Evolutionary conservation across 2,329 filamentous ascomycete species (phyloP), one percentile per base, ranked within the genome.

Genomic region (Cladosporium sp.): DNA sequence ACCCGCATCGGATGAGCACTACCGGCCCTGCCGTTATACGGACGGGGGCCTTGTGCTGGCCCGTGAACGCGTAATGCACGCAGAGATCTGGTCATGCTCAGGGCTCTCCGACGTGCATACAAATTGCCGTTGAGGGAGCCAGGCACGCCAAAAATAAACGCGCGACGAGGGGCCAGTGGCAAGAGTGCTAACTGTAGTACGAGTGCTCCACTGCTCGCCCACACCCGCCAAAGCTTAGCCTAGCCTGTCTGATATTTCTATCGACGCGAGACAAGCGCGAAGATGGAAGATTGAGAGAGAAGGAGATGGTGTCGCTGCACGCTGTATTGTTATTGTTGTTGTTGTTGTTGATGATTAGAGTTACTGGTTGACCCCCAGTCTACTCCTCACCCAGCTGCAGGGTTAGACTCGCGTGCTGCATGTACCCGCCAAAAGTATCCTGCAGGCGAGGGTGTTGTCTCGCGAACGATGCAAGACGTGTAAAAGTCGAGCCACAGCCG

Each of bases 1-100:
- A 46, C 39, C n/a, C 21, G 39, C 39, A 23, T 46, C 39, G n/a
- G 39, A 46, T 46, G 39, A 46, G 39, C 39, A 46, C n/a, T 46
- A 46, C 51, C 51, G 51, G 30, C 3, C 30, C n/a, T 32, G 51
- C 51, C 30, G 51, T 30, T 54, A 54, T 54, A 54, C 51, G 28
- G 51, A 46, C 39, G 39, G 39, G 39, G 39, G 58, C 46, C 58
- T 43, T 21, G 48, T 1, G 48, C 30, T 62, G 59, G 59, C 59
- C 59, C 59, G 59, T 62, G 59, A 46, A 62, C 59, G 59, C 59
- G 59, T 62, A 62, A 62, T 62, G 48, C 46, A 62, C 26, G 59
- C 30, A 28, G 59, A 49, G 59, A 39, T 39, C 18, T 21, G 59
- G 59, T 62, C 59, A 62, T 62, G 59, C 48, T 54, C 59, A 54